Evolutionary conservation across 2,329 filamentous ascomycete genomes (phyloP).

Genomic region (Pseudogymnoascus destructans): DNA sequence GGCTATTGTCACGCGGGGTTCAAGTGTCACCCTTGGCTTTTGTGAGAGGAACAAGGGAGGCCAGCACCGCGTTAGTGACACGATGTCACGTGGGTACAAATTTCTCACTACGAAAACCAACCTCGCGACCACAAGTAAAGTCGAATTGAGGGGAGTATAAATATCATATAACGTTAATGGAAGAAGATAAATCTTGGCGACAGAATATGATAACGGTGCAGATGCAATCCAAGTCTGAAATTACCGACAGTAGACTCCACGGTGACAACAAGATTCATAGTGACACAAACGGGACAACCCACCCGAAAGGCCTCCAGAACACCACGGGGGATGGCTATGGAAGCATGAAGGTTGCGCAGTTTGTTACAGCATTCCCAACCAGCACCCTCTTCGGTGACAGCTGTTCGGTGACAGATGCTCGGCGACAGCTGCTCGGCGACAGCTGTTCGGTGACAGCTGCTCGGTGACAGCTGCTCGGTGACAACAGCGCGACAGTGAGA

Average conservation of each 20-base stretch:
- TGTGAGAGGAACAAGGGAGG: neutral
- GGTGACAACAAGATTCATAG: neutral
- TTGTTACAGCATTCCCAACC: too few species aligned
- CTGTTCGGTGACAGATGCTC: too few species aligned
- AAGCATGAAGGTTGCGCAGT: too few species aligned
- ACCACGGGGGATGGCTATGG: too few species aligned
- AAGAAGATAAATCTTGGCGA: too few species aligned
- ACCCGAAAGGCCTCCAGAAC: too few species aligned
- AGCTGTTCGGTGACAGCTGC: neutral
- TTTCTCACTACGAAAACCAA: neutral
- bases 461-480: neutral
- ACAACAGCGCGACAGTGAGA: neutral
- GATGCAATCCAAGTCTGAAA: neutral
- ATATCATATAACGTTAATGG: too few species aligned
- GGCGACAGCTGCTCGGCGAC: neutral
- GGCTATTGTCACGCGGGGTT: conserved; percentile 1
- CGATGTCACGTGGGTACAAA: neutral
- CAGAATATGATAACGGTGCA: neutral
- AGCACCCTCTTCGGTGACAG: neutral
- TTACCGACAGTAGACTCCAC: neutral
- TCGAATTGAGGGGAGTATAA: neutral
- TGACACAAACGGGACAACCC: neutral
- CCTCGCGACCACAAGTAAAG: neutral
- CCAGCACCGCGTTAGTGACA: conserved; percentile 2
- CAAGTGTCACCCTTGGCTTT: neutral